Conservation (phyloP, 768 basidiomycete species). For the Phlebiopsis flavidoalba region DNA sequence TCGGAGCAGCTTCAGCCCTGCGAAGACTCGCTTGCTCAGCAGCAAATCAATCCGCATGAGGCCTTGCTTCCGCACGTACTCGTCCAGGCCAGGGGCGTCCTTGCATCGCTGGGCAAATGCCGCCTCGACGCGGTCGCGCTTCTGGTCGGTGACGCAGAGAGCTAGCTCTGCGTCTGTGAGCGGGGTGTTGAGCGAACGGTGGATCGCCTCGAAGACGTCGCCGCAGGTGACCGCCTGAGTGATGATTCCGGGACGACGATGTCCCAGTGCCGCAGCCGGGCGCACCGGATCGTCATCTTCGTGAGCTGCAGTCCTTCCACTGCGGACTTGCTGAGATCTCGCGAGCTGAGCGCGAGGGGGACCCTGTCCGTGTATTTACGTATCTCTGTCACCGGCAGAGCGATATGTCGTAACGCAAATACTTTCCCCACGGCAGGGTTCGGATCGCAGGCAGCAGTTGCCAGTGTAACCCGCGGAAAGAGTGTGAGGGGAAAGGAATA, state of each 20-base stretch:
- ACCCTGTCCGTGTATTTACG: background rate
- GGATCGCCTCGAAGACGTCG: slow-evolving; percentile 5
- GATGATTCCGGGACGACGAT: slow-evolving; percentile 3
- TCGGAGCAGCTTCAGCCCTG: background rate
- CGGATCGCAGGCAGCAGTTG: background rate
- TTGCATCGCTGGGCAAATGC: slow-evolving; percentile 5
- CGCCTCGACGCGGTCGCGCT: background rate
- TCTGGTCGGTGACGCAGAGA: background rate
- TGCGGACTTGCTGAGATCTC: slow-evolving; percentile 1
- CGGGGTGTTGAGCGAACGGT: slow-evolving; percentile 1
- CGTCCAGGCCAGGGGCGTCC: slow-evolving; percentile 3
- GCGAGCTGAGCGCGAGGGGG: background rate
- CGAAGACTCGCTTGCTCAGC: slow-evolving; percentile 2
- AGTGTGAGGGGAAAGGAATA: background rate
- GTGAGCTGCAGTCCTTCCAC: background rate
- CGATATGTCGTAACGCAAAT: background rate
- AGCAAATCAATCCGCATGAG: slow-evolving; percentile 4
- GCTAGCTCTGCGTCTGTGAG: background rate
- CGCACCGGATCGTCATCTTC: slow-evolving; percentile 1
- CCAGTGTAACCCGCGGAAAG: slow-evolving; percentile 1
- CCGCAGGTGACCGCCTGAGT: slow-evolving; percentile 2
- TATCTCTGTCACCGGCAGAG: background rate
- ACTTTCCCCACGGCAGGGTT: background rate
- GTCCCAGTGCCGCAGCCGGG: slow-evolving; percentile 7
- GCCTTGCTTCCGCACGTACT: slow-evolving; percentile 2